Percentiles rank a stretch among this genome's conserved stretches.
These are phyloP conservation scores for Blastobotrys robertii DNA, from an alignment of 805 yeast species.

Conservation along the genomic window DNA sequence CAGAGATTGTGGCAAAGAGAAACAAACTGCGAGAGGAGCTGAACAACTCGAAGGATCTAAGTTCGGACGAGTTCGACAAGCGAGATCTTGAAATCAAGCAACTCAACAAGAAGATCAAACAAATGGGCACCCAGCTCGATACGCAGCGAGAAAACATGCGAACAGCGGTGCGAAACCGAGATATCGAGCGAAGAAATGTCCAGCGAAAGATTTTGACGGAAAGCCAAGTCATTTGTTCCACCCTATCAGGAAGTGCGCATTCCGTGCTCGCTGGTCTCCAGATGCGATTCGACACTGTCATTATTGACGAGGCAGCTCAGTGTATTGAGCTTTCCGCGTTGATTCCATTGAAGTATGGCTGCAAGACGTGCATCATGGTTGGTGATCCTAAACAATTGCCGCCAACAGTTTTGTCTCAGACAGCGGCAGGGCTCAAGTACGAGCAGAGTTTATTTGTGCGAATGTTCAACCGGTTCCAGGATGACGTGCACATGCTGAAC, in stretches of 20 bases:
- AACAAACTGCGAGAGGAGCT: slow-evolving; percentile 40
- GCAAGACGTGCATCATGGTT: slow-evolving; percentile 86
- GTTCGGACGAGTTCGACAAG: slow-evolving; percentile 21
- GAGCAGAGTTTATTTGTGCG: slow-evolving; percentile 92
- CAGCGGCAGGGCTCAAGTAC: slow-evolving; percentile 68
- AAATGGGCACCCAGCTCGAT: slow-evolving; percentile 64
- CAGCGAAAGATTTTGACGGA: slow-evolving; percentile 63
- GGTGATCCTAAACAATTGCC: slow-evolving; percentile 99
- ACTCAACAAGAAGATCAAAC: slow-evolving; percentile 52
- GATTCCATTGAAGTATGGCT: slow-evolving; percentile 87
- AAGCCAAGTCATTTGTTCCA: slow-evolving; percentile 83
- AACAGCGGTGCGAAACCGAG: slow-evolving; percentile 62
- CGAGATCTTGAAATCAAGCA: slow-evolving; percentile 40
- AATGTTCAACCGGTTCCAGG: slow-evolving; percentile 61
- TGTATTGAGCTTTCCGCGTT: slow-evolving; percentile 88
- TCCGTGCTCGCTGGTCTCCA: slow-evolving; percentile 68
- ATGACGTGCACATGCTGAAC: slow-evolving; percentile 62
- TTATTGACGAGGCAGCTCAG: slow-evolving; percentile 96
- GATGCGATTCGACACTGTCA: slow-evolving; percentile 77
- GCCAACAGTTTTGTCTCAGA: slow-evolving; percentile 87
- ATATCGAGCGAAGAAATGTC: slow-evolving; percentile 62
- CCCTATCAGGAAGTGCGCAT: slow-evolving; percentile 91
- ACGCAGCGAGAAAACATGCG: slow-evolving; percentile 66
- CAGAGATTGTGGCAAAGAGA: slow-evolving; percentile 46
- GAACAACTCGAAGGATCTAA: slow-evolving; percentile 15